Base-by-base conservation (phyloP, 805 yeast genomes). In the Lipomyces japonicus region DNA sequence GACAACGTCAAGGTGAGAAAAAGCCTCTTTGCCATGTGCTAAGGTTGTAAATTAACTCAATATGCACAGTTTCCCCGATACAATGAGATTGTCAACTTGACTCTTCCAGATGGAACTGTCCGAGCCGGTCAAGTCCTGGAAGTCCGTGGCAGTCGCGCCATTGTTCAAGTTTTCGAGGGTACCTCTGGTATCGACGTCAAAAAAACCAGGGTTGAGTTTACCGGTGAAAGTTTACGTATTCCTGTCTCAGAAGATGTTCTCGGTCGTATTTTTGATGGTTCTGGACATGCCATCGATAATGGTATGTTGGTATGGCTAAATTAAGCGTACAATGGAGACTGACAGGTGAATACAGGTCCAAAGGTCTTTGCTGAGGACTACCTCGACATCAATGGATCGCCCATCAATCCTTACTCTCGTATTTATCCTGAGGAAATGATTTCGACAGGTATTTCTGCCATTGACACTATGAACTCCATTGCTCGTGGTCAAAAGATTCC, bases 401-500 rank as follows among this genome's bases (percentile, higher is more conserved):
- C 99, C 66, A 93, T 93, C 71, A 93, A 93, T 68, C 99, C 99
- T 47, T 93, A 73, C 70, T 95, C 97, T 39, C 90, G 99, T 75
- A 93, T 93, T 63, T 95, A 95, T 70, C 99, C 99, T 26, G 98
- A 93, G 77, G 99, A 93, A 76, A 93, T 93, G 99, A 93, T 93
- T 64, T 89, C 97, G 46, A 95, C 99, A 18, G 99, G 99, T 80
- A 79, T 93, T 58, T 90, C 97, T 42, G 96, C 98, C 44, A 93
- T 93, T 67, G 99, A 93, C 71, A 90, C 97, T 50, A 93, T 93
- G 98, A 95, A 93, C 74, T 91, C 98, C 39, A 93, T 93, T 77
- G 99, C 99, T 53, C 87, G 99, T 80, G 99, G 99, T 62, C 99
- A 93, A 76, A 93, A 93, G 76, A 93, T 93, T 69, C 99, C 99